Base-by-base conservation (phyloP, 176 grass and related monocot genomes). In the Echinochloa phyllopogon region DNA sequence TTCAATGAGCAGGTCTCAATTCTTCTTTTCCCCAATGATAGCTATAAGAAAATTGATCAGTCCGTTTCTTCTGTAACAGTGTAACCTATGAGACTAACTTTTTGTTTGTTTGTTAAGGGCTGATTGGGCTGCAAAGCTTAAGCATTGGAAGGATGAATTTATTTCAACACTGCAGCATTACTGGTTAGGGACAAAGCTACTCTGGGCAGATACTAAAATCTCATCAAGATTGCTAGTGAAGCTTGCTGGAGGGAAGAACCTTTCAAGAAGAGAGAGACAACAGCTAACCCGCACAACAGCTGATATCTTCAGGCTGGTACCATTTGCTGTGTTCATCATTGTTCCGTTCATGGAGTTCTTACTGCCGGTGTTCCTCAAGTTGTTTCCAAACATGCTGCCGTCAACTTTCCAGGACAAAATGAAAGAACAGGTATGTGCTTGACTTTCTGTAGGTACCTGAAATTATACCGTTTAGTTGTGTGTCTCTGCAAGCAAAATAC, bases 311-410 rank as follows among this genome's bases (percentile, higher is more conserved):
- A 94, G 90, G 77, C 82, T 97, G 76, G 86, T 97, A 48, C 90
- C 92, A 18, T 80, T 97, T 83, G 89, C 86, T 64, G 90, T 97
- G 66, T 97, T 97, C 86, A 94, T 92, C 29, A 69, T 94, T 82
- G 95, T 97, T 83, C 90, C 90, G 64, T 97, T 97, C 82, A 97
- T 97, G 95, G 90, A 94, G 66, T 92, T 97, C 80, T 86, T 94
- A 76, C 69, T 97, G 37, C 94, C 94, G 13, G 85, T 94, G 41
- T 92, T 94, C 52, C 90, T 97, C 65, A 97, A 97, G 68, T 75
- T 97, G 51, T 97, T 94, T 53, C 95, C 95, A 82, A 92, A 97
- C 75, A 97, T 97, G 95, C 63, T 97, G 17, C 95, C 95, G 37
- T 97, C 92, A 64, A 97, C 92, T 74, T 97, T 97, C 78, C 88